Percentiles rank a stretch among this genome's conserved stretches.
phyloP scores from a whole-genome alignment of 73 alveolate genomes.

The Blepharisma stoltei region DNA sequence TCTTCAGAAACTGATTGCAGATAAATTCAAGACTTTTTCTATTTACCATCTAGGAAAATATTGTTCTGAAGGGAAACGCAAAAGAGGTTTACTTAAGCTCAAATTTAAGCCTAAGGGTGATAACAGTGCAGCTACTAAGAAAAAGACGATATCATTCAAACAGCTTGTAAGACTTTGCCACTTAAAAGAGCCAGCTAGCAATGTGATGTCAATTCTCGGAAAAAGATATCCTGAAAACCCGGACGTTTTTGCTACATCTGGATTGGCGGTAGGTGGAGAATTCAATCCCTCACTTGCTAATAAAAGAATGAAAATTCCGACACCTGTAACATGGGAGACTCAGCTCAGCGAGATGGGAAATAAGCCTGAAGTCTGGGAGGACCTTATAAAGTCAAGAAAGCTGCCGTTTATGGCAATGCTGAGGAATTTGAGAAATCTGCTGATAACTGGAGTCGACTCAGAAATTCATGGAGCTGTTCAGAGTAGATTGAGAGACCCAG shows the following conservation, averaged over 20 bases:
- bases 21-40: slow-evolving; percentile 38
- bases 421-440: slow-evolving; percentile 43
- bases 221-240: slow-evolving; percentile 46
- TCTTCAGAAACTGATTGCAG: slow-evolving; percentile 41
- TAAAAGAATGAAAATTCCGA: slow-evolving; percentile 48
- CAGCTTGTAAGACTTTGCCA: slow-evolving; percentile 49
- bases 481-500: slow-evolving; percentile 33
- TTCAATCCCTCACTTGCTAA: slow-evolving; percentile 44
- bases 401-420: slow-evolving; percentile 48
- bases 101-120: background rate
- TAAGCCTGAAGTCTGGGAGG: slow-evolving; percentile 47
- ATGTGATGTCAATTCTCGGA: slow-evolving; percentile 41
- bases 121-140: background rate
- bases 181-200: slow-evolving; percentile 35
- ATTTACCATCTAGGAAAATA: slow-evolving; percentile 49
- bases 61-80: slow-evolving; percentile 40
- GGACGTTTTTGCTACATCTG: slow-evolving; percentile 38
- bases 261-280: slow-evolving; percentile 26
- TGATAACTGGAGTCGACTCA: slow-evolving; percentile 32
- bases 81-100: slow-evolving; percentile 19
- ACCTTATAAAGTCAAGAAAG: slow-evolving; percentile 31
- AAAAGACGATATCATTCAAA: slow-evolving; percentile 41
- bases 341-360: slow-evolving; percentile 40
- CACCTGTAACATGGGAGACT: slow-evolving; percentile 50
- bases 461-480: slow-evolving; percentile 34